Evolutionary conservation across 2,329 filamentous ascomycete species (phyloP), one percentile per base, ranked within the genome.

Genomic region (Penicillium thymicola): DNA sequence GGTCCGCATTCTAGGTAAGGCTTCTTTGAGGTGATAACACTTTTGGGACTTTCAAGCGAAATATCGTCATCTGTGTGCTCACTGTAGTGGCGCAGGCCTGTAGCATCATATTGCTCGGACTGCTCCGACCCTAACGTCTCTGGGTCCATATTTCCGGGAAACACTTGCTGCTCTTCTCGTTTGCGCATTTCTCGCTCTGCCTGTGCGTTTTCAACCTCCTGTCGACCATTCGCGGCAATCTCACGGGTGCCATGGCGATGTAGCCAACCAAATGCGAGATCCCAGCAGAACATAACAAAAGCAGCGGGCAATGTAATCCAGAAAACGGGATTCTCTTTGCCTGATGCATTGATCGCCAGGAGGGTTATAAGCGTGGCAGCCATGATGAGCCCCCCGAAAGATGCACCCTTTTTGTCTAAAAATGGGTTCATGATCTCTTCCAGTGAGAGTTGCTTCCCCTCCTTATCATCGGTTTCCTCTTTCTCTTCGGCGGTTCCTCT

Each of bases 371-470:
- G 78, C 0, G 87, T 89, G 0, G 78, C 79, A 2, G 85, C 80
- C 86, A 91, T 90, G 54, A 90, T 77, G 5, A 84, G 60, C 0
- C 80, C 84, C 1, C 87, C 87, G 54, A 89, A 86, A 0, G 77
- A 75, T 0, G 88, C 88, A 9, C 87, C 84, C 3, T 77, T 75
- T 60, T 84, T 88, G 66, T 91, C 88, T 0, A 90, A 70, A 56
- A 87, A 90, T 0, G 88, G 88, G 60, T 90, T 89, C 81, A 90
- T 83, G 64, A 90, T 89, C 65, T 90, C 87, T 60, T 88, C 86
- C 0, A 90, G 79, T 0, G 85, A 85, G 0, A 87, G 72, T 0
- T 82, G 71, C 59, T 87, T 81, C 3, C 73, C 78, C 55, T 83
- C 72, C 28, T 85, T 81, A 8, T 79, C 73, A 30, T 79, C 75